phyloP scores from a whole-genome alignment of 2,329 filamentous ascomycete species.

The Colletotrichum simmondsii region DNA sequence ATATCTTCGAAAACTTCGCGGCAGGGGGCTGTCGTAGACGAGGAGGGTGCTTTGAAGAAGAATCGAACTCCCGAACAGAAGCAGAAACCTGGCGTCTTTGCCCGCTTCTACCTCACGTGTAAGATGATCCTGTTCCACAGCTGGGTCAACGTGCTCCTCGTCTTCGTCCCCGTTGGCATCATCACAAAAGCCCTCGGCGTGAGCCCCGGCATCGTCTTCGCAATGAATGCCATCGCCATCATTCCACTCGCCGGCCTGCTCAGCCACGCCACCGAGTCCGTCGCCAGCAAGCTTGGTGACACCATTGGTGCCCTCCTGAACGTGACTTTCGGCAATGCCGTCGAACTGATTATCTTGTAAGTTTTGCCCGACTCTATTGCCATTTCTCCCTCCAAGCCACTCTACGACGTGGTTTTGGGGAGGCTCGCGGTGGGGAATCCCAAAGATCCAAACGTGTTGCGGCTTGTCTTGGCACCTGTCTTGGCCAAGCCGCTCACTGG shows the following conservation, averaged over 20 bases:
- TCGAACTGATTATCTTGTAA: conserved; percentile 82
- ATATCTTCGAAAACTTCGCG: conserved; percentile 62
- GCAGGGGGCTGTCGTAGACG: conserved; percentile 67
- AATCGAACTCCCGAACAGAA: conserved; percentile 34
- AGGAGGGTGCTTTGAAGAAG: conserved; percentile 36
- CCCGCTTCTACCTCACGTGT: conserved; percentile 29
- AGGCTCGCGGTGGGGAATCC: conserved; percentile 9
- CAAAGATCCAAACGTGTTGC: background rate
- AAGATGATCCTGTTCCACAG: conserved; percentile 73
- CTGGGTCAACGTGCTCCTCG: conserved; percentile 80
- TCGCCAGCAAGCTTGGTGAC: conserved; percentile 78
- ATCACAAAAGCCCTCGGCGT: conserved; percentile 67
- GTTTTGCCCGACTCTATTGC: conserved; percentile 36
- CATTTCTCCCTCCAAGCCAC: background rate
- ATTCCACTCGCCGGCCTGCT: conserved; percentile 79
- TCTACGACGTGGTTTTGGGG: background rate
- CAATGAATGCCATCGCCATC: conserved; percentile 80
- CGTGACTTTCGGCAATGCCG: conserved; percentile 82
- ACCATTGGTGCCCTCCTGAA: conserved; percentile 79
- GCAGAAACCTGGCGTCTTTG: conserved; percentile 14
- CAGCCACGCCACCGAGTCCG: conserved; percentile 79
- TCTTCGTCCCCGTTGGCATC: conserved; percentile 85
- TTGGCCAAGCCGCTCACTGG: conserved; percentile 24
- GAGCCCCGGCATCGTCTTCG: conserved; percentile 69
- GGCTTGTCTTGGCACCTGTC: conserved; percentile 26